These are phyloP conservation scores for Globisporangium megalacanthum DNA, from an alignment of 352 stramenopile species.

Conservation along the genomic window DNA sequence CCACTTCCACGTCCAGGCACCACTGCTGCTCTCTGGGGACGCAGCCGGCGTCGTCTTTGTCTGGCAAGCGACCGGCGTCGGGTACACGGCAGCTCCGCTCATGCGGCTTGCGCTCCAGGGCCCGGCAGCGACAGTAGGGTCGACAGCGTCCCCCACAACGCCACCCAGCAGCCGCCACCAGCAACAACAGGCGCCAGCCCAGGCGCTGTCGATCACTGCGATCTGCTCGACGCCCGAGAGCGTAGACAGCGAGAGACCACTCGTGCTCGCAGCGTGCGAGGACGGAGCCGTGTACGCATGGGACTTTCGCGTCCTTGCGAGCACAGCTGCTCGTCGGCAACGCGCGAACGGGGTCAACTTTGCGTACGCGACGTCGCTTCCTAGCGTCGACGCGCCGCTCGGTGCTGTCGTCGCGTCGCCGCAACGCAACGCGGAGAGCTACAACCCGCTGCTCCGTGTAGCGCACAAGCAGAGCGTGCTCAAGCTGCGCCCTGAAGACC, in stretches of 20 bases:
- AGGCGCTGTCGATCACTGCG: slow-evolving; percentile 15
- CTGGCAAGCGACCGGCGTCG: slow-evolving; percentile 31
- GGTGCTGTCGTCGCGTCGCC: too few species aligned
- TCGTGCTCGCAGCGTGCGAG: slow-evolving; percentile 13
- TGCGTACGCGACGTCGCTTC: too few species aligned
- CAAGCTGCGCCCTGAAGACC: slow-evolving; percentile 17
- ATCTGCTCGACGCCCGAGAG: slow-evolving; percentile 22
- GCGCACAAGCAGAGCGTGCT: slow-evolving; percentile 25
- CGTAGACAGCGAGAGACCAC: slow-evolving; percentile 5
- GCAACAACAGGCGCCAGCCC: neutral
- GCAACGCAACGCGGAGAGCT: slow-evolving; percentile 7
- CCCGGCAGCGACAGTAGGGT: neutral
- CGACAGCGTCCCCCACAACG: neutral
- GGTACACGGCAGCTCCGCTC: slow-evolving; percentile 18
- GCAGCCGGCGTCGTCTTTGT: slow-evolving; percentile 30
- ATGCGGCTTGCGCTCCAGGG: slow-evolving; percentile 20
- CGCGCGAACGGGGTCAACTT: slow-evolving; percentile 9
- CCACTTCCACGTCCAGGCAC: slow-evolving; percentile 33
- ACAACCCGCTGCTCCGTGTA: slow-evolving; percentile 26
- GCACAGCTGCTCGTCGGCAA: slow-evolving; percentile 18
- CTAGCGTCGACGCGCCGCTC: too few species aligned
- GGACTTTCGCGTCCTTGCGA: slow-evolving; percentile 19
- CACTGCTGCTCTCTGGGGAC: slow-evolving; percentile 46
- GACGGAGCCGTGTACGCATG: slow-evolving; percentile 14
- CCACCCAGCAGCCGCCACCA: neutral